Evolutionary conservation across 345 rosid species (phyloP), one percentile per base, ranked within the genome.

Genomic region (Noccaea caerulescens): DNA sequence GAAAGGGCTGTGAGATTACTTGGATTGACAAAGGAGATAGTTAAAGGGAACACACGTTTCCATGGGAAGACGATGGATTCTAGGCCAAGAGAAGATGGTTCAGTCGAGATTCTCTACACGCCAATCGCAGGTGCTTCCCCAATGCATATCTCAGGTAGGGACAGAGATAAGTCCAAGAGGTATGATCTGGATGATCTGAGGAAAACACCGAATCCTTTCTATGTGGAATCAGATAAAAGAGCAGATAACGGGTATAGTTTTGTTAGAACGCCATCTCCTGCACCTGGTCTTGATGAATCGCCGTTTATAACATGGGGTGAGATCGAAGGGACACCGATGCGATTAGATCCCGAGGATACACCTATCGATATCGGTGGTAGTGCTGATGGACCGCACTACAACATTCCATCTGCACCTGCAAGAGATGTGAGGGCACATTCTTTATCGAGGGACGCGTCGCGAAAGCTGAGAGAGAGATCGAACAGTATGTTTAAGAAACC

Each of bases 261-360:
- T 82, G 97, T 94, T 33, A 87, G 55, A 82, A 94, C 98, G 6
- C 99, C 99, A 8, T 92, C 99, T 25, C 98, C 99, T 6, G 94
- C 94, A 10, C 97, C 99, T 0, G 98, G 98, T 43, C 88, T 77
- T 50, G 97, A 91, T 77, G 97, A 82, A 37, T 94, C 98, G 0
- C 99, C 99, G 0, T 89, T 94, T 79, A 83, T 94, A 34, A 94
- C 99, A 0, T 94, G 99, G 99, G 99, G 98, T 82, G 97, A 94
- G 82, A 91, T 94, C 30, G 99, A 94, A 66, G 98, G 99, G 53
- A 94, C 99, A 0, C 99, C 98, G 2, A 45, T 94, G 84, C 84
- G 97, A 55, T 78, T 94, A 83, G 99, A 91, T 50, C 55, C 75
- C 0, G 99, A 94, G 78, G 99, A 94, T 53, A 86, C 99, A 1